Percentiles rank a stretch among this genome's conserved stretches.
phyloP scores from a whole-genome alignment of 345 rosid genomes.

The Eucalyptus coolabah region DNA sequence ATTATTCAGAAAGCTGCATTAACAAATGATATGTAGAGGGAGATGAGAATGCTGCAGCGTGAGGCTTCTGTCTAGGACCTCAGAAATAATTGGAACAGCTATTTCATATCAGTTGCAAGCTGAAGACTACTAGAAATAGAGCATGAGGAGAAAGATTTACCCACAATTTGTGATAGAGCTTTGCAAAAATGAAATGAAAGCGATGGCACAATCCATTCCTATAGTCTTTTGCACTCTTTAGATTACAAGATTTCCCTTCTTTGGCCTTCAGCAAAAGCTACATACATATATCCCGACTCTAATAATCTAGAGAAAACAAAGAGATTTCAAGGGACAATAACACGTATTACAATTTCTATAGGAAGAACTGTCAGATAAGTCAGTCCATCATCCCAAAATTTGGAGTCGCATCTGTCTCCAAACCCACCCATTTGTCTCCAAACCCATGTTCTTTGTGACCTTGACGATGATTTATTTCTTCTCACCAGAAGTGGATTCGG shows the following conservation, averaged over 20 bases:
- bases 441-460: background rate
- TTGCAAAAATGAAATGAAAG: background rate
- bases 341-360: background rate
- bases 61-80: background rate
- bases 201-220: background rate
- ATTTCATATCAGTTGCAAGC: background rate
- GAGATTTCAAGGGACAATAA: background rate
- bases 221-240: background rate
- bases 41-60: background rate
- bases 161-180: background rate
- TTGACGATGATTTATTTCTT: slow-evolving; percentile 19
- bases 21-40: background rate
- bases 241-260: background rate
- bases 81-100: background rate
- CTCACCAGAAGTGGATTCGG: slow-evolving; percentile 17
- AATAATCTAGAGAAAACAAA: background rate
- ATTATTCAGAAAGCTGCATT: background rate
- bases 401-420: background rate
- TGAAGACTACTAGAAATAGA: background rate
- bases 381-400: background rate
- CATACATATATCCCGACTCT: background rate
- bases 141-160: background rate
- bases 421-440: background rate
- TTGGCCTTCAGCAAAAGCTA: background rate
- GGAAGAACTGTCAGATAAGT: background rate